These are phyloP conservation scores for Mallotus nudiflorus DNA, from an alignment of 345 rosid species.

Conservation along the genomic window DNA sequence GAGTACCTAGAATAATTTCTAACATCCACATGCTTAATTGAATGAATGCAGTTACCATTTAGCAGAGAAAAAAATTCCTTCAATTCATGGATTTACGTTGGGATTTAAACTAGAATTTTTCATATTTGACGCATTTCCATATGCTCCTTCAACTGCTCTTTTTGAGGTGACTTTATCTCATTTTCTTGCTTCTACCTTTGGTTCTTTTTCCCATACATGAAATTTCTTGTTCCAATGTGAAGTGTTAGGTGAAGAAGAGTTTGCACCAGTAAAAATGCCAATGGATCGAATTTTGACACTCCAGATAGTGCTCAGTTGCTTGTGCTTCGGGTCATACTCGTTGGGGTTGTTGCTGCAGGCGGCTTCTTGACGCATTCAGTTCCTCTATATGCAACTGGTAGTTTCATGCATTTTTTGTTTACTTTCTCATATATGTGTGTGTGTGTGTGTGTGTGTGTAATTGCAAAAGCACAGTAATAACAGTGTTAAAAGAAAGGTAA, in stretches of 20 bases:
- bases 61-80: slow-evolving; percentile 93
- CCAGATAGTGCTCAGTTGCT: slow-evolving; percentile 93
- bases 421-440: too few species aligned
- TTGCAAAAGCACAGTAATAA: too few species aligned
- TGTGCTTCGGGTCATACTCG: slow-evolving; percentile 80
- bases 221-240: neutral
- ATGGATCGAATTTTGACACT: slow-evolving; percentile 87
- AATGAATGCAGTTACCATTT: slow-evolving; percentile 82
- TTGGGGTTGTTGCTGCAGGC: slow-evolving; percentile 97
- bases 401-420: slow-evolving; percentile 19
- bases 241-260: slow-evolving; percentile 93
- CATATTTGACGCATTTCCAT: slow-evolving; percentile 94
- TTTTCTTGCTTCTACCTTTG: neutral
- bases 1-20: too few species aligned
- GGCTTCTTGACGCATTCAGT: slow-evolving; percentile 97
- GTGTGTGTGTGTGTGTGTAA: too few species aligned
- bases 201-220: slow-evolving; percentile 5
- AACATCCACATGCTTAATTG: slow-evolving; percentile 16
- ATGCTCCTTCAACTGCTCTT: slow-evolving; percentile 96
- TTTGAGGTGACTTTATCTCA: slow-evolving; percentile 60
- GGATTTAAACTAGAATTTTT: slow-evolving; percentile 90
- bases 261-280: slow-evolving; percentile 96
- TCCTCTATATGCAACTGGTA: slow-evolving; percentile 95
- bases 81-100: slow-evolving; percentile 71
- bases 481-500: too few species aligned